Evolutionary conservation across 78 protist genomes (phyloP).

Genomic region (Dictyostelium discoideum): dicty_2.7 NC_007089.4:3416001-3416500

Average conservation of each 20-base stretch:
- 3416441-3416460: slow-evolving; percentile 45
- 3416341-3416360: too few species aligned
- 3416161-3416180: not conserved
- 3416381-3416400: not conserved
- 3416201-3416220: not conserved
- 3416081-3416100: not conserved
- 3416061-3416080: not conserved
- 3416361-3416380: not conserved
- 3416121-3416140: too few species aligned
- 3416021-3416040: not conserved
- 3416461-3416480: slow-evolving; percentile 69
- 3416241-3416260: not conserved
- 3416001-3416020: not conserved
- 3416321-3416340: not conserved
- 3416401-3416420: not conserved
- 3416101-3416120: not conserved
- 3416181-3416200: not conserved
- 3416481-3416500: slow-evolving; percentile 65
- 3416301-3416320: not conserved
- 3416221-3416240: not conserved
- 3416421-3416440: slow-evolving; percentile 5
- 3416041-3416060: not conserved
- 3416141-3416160: too few species aligned
- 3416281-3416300: not conserved
- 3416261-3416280: not conserved